phyloP scores from a whole-genome alignment of 2,329 filamentous ascomycete species.

The Neofusicoccum kwambonambiense region DNA sequence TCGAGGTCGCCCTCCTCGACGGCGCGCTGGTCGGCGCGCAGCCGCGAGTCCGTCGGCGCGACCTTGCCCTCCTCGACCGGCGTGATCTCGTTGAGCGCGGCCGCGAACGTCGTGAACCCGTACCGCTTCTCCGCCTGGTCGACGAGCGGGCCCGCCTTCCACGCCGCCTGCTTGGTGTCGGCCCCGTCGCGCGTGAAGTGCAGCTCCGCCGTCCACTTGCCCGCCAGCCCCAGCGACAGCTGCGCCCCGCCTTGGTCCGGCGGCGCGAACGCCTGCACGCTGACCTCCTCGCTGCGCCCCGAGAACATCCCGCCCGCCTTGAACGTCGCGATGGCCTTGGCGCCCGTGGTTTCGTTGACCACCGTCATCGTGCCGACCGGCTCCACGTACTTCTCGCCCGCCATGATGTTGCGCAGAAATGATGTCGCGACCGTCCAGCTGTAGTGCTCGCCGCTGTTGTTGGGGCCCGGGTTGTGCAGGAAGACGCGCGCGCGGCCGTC shows the following conservation, averaged over 20 bases:
- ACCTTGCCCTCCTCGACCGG: conserved; percentile 70
- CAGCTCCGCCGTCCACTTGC: conserved; percentile 81
- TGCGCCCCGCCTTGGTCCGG: conserved; percentile 62
- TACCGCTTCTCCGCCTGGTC: conserved; percentile 78
- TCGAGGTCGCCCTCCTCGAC: conserved; percentile 81
- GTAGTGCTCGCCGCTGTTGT: conserved; percentile 69
- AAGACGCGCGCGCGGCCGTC: conserved; percentile 81
- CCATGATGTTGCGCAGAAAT: conserved; percentile 93
- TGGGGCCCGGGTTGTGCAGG: conserved; percentile 52
- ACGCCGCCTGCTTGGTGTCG: conserved; percentile 66
- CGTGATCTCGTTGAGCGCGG: conserved; percentile 83
- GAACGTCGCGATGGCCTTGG: conserved; percentile 84
- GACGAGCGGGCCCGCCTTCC: conserved; percentile 75
- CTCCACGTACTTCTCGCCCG: conserved; percentile 97
- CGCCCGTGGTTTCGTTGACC: conserved; percentile 76
- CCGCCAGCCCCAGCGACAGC: conserved; percentile 66
- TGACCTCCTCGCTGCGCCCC: conserved; percentile 85
- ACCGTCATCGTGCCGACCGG: conserved; percentile 89
- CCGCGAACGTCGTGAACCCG: conserved; percentile 84
- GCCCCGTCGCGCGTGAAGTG: conserved; percentile 63
- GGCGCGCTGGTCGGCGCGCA: conserved; percentile 84
- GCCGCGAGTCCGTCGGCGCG: conserved; percentile 76
- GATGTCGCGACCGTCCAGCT: conserved; percentile 86
- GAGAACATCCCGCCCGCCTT: conserved; percentile 97
- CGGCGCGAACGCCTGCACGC: conserved; percentile 62